A percentile compares a stretch with the other conserved stretches of the same genome.
These are phyloP conservation scores for Dicorynia guianensis DNA, from an alignment of 306 rosid genomes.

Conservation along the genomic window DNA sequence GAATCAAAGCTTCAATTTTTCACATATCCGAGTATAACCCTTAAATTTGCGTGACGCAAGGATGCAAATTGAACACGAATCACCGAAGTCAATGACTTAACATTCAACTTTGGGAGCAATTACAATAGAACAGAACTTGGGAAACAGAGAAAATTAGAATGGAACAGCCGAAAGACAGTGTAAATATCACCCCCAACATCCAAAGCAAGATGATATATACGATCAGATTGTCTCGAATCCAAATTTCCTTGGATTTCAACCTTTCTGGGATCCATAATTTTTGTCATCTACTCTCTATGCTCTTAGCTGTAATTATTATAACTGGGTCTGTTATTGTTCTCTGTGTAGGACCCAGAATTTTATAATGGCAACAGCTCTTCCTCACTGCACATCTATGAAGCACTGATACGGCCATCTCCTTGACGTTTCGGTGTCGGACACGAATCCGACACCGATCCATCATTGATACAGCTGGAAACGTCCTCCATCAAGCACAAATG, in stretches of 20 bases:
- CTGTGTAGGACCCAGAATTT: neutral
- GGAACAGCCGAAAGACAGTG: neutral
- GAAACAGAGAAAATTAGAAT: neutral
- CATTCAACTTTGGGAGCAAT: neutral
- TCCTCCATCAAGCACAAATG: no score
- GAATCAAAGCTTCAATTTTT: constrained; percentile 20
- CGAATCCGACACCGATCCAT: no score
- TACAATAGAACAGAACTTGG: neutral
- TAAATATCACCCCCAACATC: constrained; percentile 82
- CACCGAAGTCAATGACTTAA: neutral
- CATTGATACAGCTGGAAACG: no score
- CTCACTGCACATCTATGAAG: no score
- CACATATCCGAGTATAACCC: neutral
- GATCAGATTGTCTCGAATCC: constrained; percentile 45
- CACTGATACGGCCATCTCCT: no score
- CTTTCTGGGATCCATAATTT: constrained; percentile 59
- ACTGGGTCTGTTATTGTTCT: neutral
- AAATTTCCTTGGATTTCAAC: constrained; percentile 39
- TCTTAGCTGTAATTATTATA: neutral
- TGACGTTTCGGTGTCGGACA: no score
- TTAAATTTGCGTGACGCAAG: constrained; percentile 1
- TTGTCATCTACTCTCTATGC: neutral
- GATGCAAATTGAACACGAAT: neutral
- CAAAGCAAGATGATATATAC: constrained; percentile 76
- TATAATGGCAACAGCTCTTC: no score